Base-by-base conservation (phyloP, 805 yeast species). In the Yarrowia sp. region DNA sequence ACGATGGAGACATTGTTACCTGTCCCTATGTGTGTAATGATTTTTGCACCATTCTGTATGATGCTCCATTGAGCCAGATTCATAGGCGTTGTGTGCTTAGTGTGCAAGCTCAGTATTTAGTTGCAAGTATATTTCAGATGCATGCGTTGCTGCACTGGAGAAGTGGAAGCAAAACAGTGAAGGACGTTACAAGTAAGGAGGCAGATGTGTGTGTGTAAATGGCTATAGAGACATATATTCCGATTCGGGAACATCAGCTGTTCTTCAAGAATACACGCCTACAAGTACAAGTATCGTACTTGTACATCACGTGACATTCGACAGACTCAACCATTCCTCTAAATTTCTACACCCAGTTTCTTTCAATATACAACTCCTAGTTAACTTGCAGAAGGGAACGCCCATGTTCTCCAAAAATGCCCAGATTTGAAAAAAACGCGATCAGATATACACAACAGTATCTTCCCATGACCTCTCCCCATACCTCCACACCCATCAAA, bases 1-100 rank as follows among this genome's bases (percentile, higher is more conserved):
- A 38, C 24, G 22, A 36, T 54, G 16, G 35, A 36, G 26, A 17
- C 33, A 2, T 14, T 17, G 24, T 17, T n/a, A 26, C 22, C 24
- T 2, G 30, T 17, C 10, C 46, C 61, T 3, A 38, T 26, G 17
- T 36, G 46, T 5, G 36, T 19, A 9, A 36, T 17, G 19, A 54
- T 17, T 17, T 54, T 38, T 7, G 44, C 35, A 10, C 61, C 61
- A 54, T 54, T 54, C 21, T 38, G 61, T 17, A 54, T 36, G 35
- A 38, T 54, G 61, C 61, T 54, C 61, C 61, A 54, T 54, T 38
- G 61, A 17, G 46, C 61, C 46, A 54, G 46, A 12, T 36, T 38
- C 61, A 54, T 54, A 7, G 58, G 40, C 14, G 38, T 17, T 17
- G 54, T 48, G 54, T 5, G n/a, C 12, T n/a, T 5, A 6, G 21